These are phyloP conservation scores for Fusarium veterinarium DNA, from an alignment of 2,329 filamentous ascomycete species.

Conservation along the genomic window DNA sequence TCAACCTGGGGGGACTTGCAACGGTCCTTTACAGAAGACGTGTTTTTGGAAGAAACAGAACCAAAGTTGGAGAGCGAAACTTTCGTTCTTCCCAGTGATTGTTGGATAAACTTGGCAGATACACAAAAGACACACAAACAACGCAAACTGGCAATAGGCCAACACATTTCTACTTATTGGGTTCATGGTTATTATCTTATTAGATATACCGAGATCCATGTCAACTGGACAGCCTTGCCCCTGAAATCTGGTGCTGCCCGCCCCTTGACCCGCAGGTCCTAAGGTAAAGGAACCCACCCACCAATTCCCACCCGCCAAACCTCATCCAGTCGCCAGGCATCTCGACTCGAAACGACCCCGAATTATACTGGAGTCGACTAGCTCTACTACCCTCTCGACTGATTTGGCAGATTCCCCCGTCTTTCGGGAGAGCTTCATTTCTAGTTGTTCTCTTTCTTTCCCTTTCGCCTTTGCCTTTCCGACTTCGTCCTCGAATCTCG, in stretches of 20 bases:
- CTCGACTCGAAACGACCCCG: constrained; percentile 33
- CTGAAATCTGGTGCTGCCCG: constrained; percentile 41
- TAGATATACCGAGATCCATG: constrained; percentile 23
- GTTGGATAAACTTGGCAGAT: background rate
- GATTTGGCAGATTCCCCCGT: constrained; percentile 36
- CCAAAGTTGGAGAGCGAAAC: background rate
- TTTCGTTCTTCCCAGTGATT: background rate
- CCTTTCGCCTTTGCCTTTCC: constrained; percentile 9
- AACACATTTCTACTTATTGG: background rate
- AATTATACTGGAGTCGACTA: constrained; percentile 35
- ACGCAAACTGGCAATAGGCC: background rate
- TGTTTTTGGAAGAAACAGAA: background rate
- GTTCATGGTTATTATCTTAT: constrained; percentile 4
- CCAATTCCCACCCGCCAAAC: constrained; percentile 20
- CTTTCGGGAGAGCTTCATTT: constrained; percentile 36
- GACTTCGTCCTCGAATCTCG: background rate
- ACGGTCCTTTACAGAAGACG: background rate
- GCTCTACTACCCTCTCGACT: constrained; percentile 23
- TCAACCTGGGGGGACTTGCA: constrained; percentile 3
- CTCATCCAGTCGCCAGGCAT: constrained; percentile 9
- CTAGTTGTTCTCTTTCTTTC: constrained; percentile 15
- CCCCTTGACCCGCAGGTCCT: constrained; percentile 36
- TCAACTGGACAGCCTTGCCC: constrained; percentile 31
- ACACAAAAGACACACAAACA: background rate
- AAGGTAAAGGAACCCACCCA: constrained; percentile 22